Conservation (phyloP, 2,329 filamentous ascomycete species). For the Scytalidium sp. region DNA sequence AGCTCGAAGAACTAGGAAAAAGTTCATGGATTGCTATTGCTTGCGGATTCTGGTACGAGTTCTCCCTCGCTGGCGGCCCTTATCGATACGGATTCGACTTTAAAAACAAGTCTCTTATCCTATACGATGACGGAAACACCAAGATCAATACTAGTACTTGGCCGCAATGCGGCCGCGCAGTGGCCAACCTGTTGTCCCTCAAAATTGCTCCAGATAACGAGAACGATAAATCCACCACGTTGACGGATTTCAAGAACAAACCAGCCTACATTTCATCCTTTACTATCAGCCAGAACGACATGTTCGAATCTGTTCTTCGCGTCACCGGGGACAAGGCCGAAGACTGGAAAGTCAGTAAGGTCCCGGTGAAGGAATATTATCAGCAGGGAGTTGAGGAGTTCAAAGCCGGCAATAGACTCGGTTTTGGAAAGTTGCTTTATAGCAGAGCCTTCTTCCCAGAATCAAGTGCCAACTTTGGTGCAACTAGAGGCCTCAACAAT, state of each 20-base stretch:
- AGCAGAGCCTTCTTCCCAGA: constrained; percentile 13
- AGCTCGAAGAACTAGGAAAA: constrained; percentile 36
- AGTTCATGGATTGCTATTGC: constrained; percentile 34
- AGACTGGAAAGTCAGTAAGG: constrained; percentile 13
- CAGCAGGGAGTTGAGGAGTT: constrained; percentile 8
- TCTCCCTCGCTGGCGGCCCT: constrained; percentile 35
- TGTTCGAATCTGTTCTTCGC: constrained; percentile 31
- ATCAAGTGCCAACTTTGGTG: constrained; percentile 8
- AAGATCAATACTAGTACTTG: constrained; percentile 44
- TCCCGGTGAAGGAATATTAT: constrained; percentile 7
- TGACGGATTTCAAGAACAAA: constrained; percentile 37
- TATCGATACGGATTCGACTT: constrained; percentile 48
- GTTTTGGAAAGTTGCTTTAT: constrained; percentile 11
- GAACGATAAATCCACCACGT: constrained; percentile 28
- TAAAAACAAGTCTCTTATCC: constrained; percentile 34
- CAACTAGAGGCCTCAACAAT: constrained; percentile 9
- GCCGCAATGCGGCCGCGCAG: constrained; percentile 49
- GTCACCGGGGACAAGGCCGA: constrained; percentile 8
- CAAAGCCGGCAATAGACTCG: constrained; percentile 9
- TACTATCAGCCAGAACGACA: constrained; percentile 45
- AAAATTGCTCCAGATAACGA: constrained; percentile 27
- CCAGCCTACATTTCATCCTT: constrained; percentile 42
- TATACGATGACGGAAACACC: constrained; percentile 51
- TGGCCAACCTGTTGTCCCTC: constrained; percentile 46
- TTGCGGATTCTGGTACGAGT: constrained; percentile 54